Evolutionary conservation across 352 stramenopile genomes (phyloP), one percentile per base, ranked within the genome.

Genomic region (Globisporangium heterothallicum): DNA sequence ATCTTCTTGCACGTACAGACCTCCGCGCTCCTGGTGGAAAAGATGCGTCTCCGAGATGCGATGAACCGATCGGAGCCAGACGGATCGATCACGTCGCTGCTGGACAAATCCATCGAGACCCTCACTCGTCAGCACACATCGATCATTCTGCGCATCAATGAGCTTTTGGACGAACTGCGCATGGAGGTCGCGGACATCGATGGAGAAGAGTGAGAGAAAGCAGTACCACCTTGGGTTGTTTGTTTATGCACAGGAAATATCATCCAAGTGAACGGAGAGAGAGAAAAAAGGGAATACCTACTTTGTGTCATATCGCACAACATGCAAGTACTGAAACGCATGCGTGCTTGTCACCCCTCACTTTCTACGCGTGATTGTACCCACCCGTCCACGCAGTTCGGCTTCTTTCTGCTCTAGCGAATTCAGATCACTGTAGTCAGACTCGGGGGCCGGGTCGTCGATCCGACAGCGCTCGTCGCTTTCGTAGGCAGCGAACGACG

Each of bases 21-120:
- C 7, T 92, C 84, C 27, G 84, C 80, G 13, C 42, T 92, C 16
- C 49, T 91, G 5, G 70, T 94, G n/a, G 84, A 94, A 61, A 79
- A 87, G 22, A 90, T 92, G 81, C 73, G 84, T 8, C 59, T 85
- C 6, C 49, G 55, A 6, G 68, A 88, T 43, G 68, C 66, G 19
- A 36, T 35, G 27, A 68, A 58, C 4, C 68, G 66, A 4, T 24
- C 43, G 13, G 72, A 89, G 24, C 61, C 61, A 2, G 73, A 92
- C 43, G 72, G 73, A 3, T 67, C 56, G 36, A 71, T 69, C 5
- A 34, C 78, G 9, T 43, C 64, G 8, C 79, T 92, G 27, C 67
- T 92, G 42, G 72, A 90, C 45, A 64, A 72, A 19, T 94, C 84
- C 2, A 59, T 89, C 14, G 43, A 53, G 25, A 70, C 57, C 6